Conservation (phyloP, 2,329 filamentous ascomycete genomes). For the Phyllosticta capitalensis region DNA sequence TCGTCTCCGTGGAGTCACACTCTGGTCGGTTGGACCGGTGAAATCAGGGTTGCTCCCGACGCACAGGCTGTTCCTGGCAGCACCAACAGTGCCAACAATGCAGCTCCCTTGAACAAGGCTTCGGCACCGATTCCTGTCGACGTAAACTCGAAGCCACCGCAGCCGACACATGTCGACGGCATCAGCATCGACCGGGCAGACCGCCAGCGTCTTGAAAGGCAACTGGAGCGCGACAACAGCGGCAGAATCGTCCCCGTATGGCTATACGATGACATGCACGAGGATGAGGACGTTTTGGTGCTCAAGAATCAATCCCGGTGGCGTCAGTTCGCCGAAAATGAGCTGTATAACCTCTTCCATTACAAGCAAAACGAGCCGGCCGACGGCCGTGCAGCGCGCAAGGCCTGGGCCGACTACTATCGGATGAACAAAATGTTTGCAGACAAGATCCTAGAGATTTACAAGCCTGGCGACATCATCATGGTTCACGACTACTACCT, state of each 20-base stretch:
- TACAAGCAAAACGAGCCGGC: conserved; percentile 91
- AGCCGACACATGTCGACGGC: conserved; percentile 55
- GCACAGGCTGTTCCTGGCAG: conserved; percentile 18
- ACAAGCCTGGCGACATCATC: conserved; percentile 86
- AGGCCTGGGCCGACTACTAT: conserved; percentile 87
- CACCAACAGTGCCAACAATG: conserved; percentile 21
- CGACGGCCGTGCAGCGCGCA: conserved; percentile 70
- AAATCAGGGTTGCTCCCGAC: conserved; percentile 39
- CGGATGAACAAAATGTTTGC: conserved; percentile 89
- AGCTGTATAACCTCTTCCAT: conserved; percentile 87
- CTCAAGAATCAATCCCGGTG: conserved; percentile 78
- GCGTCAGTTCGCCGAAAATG: conserved; percentile 83
- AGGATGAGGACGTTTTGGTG: conserved; percentile 55
- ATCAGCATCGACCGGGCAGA: conserved; percentile 63
- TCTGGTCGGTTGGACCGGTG: conserved; percentile 89
- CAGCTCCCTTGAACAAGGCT: conserved; percentile 59
- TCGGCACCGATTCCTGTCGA: conserved; percentile 73
- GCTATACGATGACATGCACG: conserved; percentile 69
- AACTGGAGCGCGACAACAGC: conserved; percentile 61
- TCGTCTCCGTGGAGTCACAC: conserved; percentile 83
- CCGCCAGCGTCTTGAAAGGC: conserved; percentile 61
- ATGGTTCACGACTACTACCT: conserved; percentile 93
- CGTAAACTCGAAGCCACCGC: conserved; percentile 44
- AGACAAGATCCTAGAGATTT: conserved; percentile 75
- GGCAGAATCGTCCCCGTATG: conserved; percentile 82